phyloP scores from a whole-genome alignment of 2,329 filamentous ascomycete genomes.

The Pseudogymnoascus sp. region DNA sequence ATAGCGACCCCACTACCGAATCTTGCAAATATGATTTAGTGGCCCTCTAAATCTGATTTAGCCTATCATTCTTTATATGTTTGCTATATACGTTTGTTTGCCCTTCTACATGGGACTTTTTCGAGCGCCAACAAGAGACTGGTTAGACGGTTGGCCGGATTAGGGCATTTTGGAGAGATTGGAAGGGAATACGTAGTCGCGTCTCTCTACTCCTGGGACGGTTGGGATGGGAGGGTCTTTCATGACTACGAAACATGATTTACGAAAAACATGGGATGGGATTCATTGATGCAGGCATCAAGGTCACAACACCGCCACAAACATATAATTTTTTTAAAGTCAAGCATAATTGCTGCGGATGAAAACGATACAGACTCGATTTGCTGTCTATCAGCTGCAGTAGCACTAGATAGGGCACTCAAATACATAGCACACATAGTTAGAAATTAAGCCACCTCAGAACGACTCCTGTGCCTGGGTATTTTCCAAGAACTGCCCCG shows the following conservation, averaged over 20 bases:
- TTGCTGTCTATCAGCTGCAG: neutral
- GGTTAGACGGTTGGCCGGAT: neutral
- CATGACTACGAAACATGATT: conserved; percentile 1
- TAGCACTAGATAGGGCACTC: neutral
- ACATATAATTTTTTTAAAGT: conserved; percentile 3
- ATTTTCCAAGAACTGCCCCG: neutral
- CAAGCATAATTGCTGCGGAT: neutral
- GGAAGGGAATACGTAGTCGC: neutral
- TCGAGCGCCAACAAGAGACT: neutral
- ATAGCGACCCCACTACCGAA: neutral
- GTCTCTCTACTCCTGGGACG: neutral
- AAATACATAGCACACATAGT: conserved; percentile 4
- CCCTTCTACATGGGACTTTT: neutral
- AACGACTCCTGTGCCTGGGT: neutral
- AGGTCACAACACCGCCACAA: neutral
- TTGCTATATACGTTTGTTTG: neutral
- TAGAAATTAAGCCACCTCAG: neutral
- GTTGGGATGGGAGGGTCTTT: neutral
- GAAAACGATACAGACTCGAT: neutral
- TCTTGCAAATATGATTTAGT: neutral
- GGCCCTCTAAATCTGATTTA: neutral
- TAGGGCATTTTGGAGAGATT: neutral
- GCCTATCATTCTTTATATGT: neutral
- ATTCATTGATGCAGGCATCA: conserved; percentile 3
- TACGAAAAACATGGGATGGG: neutral